Percentiles rank a stretch among this genome's conserved stretches.
Evolutionary conservation across 2,329 filamentous ascomycete species (phyloP).

Genomic region (Lasiodiplodia sp.): DNA sequence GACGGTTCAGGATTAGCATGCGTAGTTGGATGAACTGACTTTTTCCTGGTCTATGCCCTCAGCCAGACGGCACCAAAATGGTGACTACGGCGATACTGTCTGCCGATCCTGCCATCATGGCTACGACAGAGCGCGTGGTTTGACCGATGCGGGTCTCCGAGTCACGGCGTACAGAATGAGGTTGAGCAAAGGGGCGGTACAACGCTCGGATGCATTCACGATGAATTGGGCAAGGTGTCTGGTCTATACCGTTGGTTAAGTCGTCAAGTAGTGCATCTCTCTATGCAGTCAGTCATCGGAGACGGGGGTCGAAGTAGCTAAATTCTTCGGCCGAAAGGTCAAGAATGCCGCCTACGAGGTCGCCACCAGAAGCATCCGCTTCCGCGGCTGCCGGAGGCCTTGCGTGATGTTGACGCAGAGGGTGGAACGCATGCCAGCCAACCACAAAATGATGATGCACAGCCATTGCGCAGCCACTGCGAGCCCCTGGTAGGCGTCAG

Average conservation of each 20-base stretch:
- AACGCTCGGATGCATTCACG: background rate
- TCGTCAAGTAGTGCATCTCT: background rate
- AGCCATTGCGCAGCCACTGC: constrained; percentile 6
- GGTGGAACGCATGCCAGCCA: background rate
- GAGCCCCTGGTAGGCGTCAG: background rate
- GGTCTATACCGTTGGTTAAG: background rate
- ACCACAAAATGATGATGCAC: background rate
- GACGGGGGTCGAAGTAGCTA: background rate
- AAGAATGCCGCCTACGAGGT: background rate
- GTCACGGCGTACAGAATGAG: background rate
- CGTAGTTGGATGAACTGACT: background rate
- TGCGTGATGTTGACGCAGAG: background rate
- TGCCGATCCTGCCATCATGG: background rate
- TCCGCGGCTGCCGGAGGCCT: constrained; percentile 14
- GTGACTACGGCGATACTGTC: background rate
- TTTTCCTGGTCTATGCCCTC: background rate
- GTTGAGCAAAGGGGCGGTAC: background rate
- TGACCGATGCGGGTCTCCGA: background rate
- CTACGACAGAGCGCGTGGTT: background rate
- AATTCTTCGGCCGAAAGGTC: background rate
- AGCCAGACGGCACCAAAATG: background rate
- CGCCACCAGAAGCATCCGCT: background rate
- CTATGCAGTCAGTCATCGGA: background rate
- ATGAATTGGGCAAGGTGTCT: background rate
- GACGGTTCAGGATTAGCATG: background rate